A percentile compares a stretch with the other conserved stretches of the same genome.
Evolutionary conservation across 768 basidiomycete genomes (phyloP).

Genomic region (Tricholoma saponaceum): DNA sequence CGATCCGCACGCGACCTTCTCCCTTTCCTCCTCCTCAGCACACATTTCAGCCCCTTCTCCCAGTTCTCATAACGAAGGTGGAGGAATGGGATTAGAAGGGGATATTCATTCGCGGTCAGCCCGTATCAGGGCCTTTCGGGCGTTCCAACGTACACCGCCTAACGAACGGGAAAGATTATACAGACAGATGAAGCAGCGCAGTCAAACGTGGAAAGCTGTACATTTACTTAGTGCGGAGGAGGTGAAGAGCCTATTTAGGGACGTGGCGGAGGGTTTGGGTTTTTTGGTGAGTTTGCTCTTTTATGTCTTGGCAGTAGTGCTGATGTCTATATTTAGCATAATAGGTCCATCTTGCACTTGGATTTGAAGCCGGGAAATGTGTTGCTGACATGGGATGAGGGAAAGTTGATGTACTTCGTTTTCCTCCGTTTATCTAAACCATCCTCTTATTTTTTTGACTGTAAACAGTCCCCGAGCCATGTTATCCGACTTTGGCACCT

Average conservation of each 20-base stretch:
- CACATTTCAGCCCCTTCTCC: slow-evolving; percentile 11
- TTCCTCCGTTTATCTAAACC: not conserved
- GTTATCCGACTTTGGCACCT: slow-evolving; percentile 95
- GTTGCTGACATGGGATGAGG: slow-evolving; percentile 87
- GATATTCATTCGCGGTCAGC: slow-evolving; percentile 52
- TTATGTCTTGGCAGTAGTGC: not conserved
- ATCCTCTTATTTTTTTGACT: not conserved
- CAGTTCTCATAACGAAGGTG: not conserved
- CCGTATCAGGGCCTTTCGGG: slow-evolving; percentile 73
- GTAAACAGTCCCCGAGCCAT: slow-evolving; percentile 78
- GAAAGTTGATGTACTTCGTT: slow-evolving; percentile 62
- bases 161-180: slow-evolving; percentile 60
- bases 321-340: slow-evolving; percentile 46
- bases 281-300: slow-evolving; percentile 63
- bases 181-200: slow-evolving; percentile 39
- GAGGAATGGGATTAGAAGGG: slow-evolving; percentile 22
- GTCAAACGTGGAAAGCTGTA: slow-evolving; percentile 62
- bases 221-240: slow-evolving; percentile 86
- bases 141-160: slow-evolving; percentile 59
- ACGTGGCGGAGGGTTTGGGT: slow-evolving; percentile 81
- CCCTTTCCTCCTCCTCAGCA: slow-evolving; percentile 22
- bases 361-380: slow-evolving; percentile 96
- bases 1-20: slow-evolving; percentile 30
- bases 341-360: slow-evolving; percentile 83
- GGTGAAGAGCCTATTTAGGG: slow-evolving; percentile 73